Percentiles rank a stretch among this genome's conserved stretches.
phyloP scores from a whole-genome alignment of 2,329 filamentous ascomycete genomes.

The Claviceps humidiphila region DNA sequence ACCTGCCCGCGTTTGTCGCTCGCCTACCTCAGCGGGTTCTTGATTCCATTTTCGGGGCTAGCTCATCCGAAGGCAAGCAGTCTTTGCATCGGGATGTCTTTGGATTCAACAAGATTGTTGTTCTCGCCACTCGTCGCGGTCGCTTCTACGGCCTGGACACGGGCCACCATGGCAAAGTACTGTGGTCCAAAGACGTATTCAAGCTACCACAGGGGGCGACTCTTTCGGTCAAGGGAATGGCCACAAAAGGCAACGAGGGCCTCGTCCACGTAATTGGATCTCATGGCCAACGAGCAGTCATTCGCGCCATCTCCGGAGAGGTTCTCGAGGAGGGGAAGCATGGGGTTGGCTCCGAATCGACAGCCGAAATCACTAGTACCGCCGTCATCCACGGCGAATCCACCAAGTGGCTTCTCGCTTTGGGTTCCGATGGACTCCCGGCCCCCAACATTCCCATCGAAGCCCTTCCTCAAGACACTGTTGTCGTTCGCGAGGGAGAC shows the following conservation, averaged over 20 bases:
- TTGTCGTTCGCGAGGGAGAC: constrained; percentile 38
- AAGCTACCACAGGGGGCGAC: constrained; percentile 39
- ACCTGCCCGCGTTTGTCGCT: constrained; percentile 61
- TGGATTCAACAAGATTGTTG: constrained; percentile 74
- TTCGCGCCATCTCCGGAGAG: constrained; percentile 40
- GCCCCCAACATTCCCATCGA: constrained; percentile 31
- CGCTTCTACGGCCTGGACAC: constrained; percentile 70
- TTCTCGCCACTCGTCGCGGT: constrained; percentile 68
- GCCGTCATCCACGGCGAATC: constrained; percentile 38
- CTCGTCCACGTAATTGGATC: constrained; percentile 45
- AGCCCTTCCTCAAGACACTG: constrained; percentile 35
- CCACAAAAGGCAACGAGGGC: constrained; percentile 43
- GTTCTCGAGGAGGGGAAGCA: constrained; percentile 12
- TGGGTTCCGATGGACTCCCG: constrained; percentile 34
- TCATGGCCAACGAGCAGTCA: constrained; percentile 47
- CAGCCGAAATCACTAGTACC: constrained; percentile 21
- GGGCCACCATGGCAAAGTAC: constrained; percentile 56
- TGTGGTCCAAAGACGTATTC: constrained; percentile 60
- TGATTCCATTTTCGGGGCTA: constrained; percentile 47
- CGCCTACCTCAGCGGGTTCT: constrained; percentile 56
- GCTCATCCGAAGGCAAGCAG: constrained; percentile 27
- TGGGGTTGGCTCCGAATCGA: neutral
- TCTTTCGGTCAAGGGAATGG: constrained; percentile 57
- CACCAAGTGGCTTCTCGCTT: constrained; percentile 40
- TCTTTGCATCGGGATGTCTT: constrained; percentile 59